A percentile compares a stretch with the other conserved stretches of the same genome.
phyloP scores from a whole-genome alignment of 305 asterid species.

The Solanum hybrid region DNA sequence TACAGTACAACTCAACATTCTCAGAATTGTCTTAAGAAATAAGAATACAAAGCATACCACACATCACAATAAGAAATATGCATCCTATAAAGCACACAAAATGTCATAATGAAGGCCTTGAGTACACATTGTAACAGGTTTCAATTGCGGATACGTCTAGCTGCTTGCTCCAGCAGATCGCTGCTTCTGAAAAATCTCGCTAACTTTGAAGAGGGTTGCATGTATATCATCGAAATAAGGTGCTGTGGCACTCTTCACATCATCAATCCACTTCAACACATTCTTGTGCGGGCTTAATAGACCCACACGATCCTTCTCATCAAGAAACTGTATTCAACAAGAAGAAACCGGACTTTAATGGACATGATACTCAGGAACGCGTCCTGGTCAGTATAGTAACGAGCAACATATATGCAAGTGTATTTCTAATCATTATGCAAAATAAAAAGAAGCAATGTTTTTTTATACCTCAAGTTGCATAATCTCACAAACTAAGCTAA shows the following conservation, averaged over 20 bases:
- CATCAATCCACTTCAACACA: constrained; percentile 53
- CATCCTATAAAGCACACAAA: neutral
- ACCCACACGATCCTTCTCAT: constrained; percentile 43
- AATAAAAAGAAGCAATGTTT: neutral
- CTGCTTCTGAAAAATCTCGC: constrained; percentile 32
- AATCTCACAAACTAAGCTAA: constrained; percentile 67
- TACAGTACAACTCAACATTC: neutral
- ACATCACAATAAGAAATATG: neutral
- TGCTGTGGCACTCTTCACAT: constrained; percentile 34
- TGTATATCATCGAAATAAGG: constrained; percentile 62
- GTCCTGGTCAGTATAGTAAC: neutral
- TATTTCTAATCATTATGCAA: neutral
- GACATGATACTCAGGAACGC: neutral
- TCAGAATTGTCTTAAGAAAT: neutral
- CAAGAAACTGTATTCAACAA: constrained; percentile 26
- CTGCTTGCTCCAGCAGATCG: constrained; percentile 13
- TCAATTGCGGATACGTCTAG: constrained; percentile 12
- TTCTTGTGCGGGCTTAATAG: constrained; percentile 41
- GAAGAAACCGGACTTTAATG: neutral
- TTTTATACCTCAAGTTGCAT: constrained; percentile 67
- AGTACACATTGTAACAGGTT: neutral
- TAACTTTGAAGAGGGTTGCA: constrained; percentile 31
- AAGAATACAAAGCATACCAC: neutral
- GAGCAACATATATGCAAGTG: neutral
- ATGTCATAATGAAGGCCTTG: neutral